Conservation (phyloP, 140 eudicot species). For the Bidens hawaiensis region DNA sequence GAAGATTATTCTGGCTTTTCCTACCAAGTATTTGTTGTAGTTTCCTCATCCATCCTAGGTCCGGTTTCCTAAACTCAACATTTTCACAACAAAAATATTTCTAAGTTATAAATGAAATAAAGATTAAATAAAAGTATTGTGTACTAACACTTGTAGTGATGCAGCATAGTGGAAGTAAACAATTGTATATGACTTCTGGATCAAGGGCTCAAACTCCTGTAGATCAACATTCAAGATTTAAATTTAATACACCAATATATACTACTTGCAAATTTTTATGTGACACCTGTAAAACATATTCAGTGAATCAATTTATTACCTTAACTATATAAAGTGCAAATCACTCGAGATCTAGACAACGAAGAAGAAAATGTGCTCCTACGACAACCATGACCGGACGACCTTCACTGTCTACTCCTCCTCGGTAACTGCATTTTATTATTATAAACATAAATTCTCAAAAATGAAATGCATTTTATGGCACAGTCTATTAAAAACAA, state of each 20-base stretch:
- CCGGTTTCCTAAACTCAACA: conserved; percentile 64
- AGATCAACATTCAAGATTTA: conserved; percentile 6
- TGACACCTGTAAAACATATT: not conserved
- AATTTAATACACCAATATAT: not conserved
- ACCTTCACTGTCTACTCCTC: conserved; percentile 95
- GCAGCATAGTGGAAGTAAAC: conserved; percentile 98
- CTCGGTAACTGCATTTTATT: conserved; percentile 58
- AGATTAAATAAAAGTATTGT: not conserved
- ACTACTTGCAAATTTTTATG: not conserved
- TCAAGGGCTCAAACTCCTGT: conserved; percentile 98
- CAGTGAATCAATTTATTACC: conserved; percentile 36
- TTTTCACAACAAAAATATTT: not conserved
- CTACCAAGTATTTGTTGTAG: conserved; percentile 95
- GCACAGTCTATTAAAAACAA: too few species aligned
- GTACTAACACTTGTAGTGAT: conserved; percentile 75
- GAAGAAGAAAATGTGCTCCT: conserved; percentile 94
- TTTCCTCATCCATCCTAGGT: conserved; percentile 90
- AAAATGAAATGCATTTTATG: not conserved
- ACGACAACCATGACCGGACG: conserved; percentile 96
- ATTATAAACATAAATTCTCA: conserved; percentile 6
- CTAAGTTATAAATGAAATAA: not conserved
- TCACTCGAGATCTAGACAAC: conserved; percentile 94
- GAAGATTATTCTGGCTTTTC: conserved; percentile 86
- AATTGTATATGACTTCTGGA: conserved; percentile 78
- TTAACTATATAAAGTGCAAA: conserved; percentile 82